phyloP scores from a whole-genome alignment of 179 eudicot species.

The Beta macrorhiza region DNA sequence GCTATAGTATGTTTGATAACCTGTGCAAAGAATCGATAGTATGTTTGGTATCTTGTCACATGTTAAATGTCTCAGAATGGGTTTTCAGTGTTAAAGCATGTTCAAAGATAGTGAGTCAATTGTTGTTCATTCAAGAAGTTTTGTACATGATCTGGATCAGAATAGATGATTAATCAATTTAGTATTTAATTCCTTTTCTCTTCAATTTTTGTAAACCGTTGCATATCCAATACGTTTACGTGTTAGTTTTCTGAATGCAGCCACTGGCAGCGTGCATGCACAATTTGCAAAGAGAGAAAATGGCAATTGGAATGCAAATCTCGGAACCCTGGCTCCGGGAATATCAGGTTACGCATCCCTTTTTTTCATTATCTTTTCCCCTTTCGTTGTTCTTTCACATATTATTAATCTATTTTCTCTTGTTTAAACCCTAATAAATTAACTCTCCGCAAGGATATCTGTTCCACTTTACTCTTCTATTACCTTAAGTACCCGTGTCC shows the following conservation, averaged over 20 bases:
- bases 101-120: neutral
- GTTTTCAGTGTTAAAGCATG: neutral
- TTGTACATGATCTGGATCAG: neutral
- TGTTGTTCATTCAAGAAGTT: neutral
- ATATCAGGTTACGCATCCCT: constrained; percentile 65
- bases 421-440: neutral
- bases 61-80: neutral
- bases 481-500: no score
- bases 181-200: neutral
- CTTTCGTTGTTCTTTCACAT: neutral
- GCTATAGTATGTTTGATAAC: no score
- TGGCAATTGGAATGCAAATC: constrained; percentile 85
- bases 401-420: neutral
- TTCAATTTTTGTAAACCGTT: neutral
- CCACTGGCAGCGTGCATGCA: constrained; percentile 96
- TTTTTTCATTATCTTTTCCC: neutral
- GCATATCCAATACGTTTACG: neutral
- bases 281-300: constrained; percentile 69
- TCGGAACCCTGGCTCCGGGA: constrained; percentile 97
- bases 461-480: no score
- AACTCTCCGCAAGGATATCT: neutral
- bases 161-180: neutral
- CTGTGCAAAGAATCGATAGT: neutral
- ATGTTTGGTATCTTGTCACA: neutral
- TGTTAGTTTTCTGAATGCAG: constrained; percentile 45